Base-by-base conservation (phyloP, 2,329 filamentous ascomycete species). In the Gaeumannomyces sp. region DNA sequence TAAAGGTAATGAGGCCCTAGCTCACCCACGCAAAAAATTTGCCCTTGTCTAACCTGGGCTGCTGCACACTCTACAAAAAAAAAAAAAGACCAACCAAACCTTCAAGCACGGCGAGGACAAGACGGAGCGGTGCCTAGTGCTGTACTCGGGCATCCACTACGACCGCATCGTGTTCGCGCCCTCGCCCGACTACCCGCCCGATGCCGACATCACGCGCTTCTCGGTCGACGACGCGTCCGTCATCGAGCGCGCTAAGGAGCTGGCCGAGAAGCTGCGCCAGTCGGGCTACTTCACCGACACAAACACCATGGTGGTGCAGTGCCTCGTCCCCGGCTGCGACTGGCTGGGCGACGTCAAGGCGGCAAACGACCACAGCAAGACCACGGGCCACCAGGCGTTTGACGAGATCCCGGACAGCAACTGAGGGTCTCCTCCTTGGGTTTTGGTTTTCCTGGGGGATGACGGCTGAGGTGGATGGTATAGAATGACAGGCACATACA, bases 121-220 rank as follows among this genome's bases (percentile, higher is more conserved):
- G 64, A 75, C 79, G 45, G 85, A 83, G 57, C 83, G 92, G 8
- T 93, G 91, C 72, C 87, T 97, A 31, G 80, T 97, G 29, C 88
- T 97, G 0, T 97, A 97, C 76, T 94, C 90, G 0, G 93, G 93
- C 3, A 95, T 97, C 62, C 93, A 97, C 75, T 97, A 97, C 77
- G 94, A 97, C 76, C 89, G 91, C 8, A 89, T 97, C 66, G 92
- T 91, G 0, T 59, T 59, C 5, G 57, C 62, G 10, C 33, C 27
- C 13, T 33, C 56, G 25, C 31, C 62, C 11, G 62, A 64, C 57
- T 59, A 59, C 35, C 62, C 62, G 29, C 62, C 91, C 0, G 90
- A 95, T 31, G 85, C 89, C 68, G 94, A 98, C 73, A 85, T 89
- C 60, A 80, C 83, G 7, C 76, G 84, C 27, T 89, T 85, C 82